A percentile compares a stretch with the other conserved stretches of the same genome.
These are phyloP conservation scores for Cryoendolithus antarcticus DNA, from an alignment of 2,329 filamentous ascomycete genomes.

Conservation along the genomic window DNA sequence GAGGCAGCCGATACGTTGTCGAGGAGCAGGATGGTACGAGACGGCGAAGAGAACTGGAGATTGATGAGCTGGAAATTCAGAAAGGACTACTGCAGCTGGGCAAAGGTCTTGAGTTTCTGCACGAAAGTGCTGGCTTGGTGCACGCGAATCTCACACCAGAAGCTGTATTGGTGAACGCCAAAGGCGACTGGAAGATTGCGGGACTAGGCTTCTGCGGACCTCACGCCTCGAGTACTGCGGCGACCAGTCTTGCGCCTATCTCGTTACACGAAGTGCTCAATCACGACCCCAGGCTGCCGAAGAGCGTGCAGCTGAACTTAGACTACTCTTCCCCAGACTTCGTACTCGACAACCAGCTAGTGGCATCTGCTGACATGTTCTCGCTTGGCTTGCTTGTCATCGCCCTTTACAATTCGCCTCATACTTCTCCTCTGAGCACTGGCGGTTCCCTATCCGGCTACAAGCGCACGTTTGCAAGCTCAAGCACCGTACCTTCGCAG, in stretches of 20 bases:
- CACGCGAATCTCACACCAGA: slow-evolving; percentile 93
- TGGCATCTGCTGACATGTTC: slow-evolving; percentile 79
- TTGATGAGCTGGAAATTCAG: slow-evolving; percentile 95
- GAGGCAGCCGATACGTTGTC: slow-evolving; percentile 66
- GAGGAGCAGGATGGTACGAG: slow-evolving; percentile 65
- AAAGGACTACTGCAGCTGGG: slow-evolving; percentile 88
- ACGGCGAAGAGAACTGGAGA: slow-evolving; percentile 66
- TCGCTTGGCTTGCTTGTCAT: slow-evolving; percentile 80
- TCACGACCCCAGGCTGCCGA: slow-evolving; percentile 71
- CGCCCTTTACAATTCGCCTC: slow-evolving; percentile 88
- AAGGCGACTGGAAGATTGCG: slow-evolving; percentile 98
- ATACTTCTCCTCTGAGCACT: slow-evolving; percentile 71
- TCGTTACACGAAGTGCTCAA: slow-evolving; percentile 74
- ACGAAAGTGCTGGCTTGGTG: slow-evolving; percentile 86
- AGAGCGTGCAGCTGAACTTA: slow-evolving; percentile 73
- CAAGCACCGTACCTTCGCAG: slow-evolving; percentile 64
- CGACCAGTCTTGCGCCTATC: slow-evolving; percentile 64
- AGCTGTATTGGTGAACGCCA: slow-evolving; percentile 84
- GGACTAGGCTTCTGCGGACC: slow-evolving; percentile 84
- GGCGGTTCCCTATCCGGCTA: slow-evolving; percentile 73
- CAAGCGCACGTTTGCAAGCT: slow-evolving; percentile 68
- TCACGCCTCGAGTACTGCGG: slow-evolving; percentile 53
- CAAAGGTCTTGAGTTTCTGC: slow-evolving; percentile 87
- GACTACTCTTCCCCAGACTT: slow-evolving; percentile 95
- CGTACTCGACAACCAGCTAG: slow-evolving; percentile 79